Base-by-base conservation (phyloP, 2,329 filamentous ascomycete species). In the Pestalotiopsis sp. region DNA sequence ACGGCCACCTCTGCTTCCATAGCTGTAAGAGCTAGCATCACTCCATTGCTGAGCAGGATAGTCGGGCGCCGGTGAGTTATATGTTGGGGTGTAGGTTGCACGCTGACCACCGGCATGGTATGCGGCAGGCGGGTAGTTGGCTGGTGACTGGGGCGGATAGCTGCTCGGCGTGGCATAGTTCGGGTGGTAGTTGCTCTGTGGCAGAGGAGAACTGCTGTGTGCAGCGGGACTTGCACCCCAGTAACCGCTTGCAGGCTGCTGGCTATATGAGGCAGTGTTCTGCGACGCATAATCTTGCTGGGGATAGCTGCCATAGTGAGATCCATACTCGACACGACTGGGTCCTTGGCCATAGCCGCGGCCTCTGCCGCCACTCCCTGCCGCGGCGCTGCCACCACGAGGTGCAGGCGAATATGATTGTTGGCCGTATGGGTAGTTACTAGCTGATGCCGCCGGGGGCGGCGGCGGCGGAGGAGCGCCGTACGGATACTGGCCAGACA, bases 161-260 rank as follows among this genome's bases (percentile, higher is more conserved):
- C 82, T 77, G 59, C 31, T 62, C 73, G 89, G 89, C 56, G 85
- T 84, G 52, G 87, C 83, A 75, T 89, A 90, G 77, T 87, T 88
- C 41, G 86, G 86, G 72, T 89, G 87, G 73, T 89, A 89, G 73
- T 86, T 70, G 57, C 38, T 68, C 38, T 66, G 69, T 14, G 69
- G 67, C 41, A 89, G 78, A 36, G 86, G 84, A 66, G 82, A 72
- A 72, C 75, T 64, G 77, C 71, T 62, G 76, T 72, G 62, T 78
- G 75, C 60, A 70, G 65, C 66, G 74, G 68, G 62, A 59, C 23
- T 67, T 74, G 74, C 70, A 74, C 72, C 38, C 72, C 79, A 78
- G 74, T 79, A 78, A 71, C 75, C 69, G 69, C 71, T 74, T 65
- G 75, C 73, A 66, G 75, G 74, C 61, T 77, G 73, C 62, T 71